Base-by-base conservation (phyloP, 768 basidiomycete genomes). In the Boletus subparvulus region DNA sequence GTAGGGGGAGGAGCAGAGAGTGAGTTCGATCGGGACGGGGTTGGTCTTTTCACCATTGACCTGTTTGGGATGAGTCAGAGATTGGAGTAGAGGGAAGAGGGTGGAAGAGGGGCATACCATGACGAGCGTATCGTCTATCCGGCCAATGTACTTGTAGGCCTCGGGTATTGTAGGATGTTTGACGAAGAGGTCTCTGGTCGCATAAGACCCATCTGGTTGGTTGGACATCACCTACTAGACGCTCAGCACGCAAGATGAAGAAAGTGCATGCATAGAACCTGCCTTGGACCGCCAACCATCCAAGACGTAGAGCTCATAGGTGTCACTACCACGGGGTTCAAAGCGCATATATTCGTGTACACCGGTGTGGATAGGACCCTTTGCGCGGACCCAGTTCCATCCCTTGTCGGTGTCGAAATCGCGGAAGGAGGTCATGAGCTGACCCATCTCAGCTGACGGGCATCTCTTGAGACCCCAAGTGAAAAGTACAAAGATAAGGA, bases 91-190 rank as follows among this genome's bases (percentile, higher is more conserved):
- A 12, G 16, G 5, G 32, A 3, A 9, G 3, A 19, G 10, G 11
- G 14, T 28, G 3, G 4, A 12, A 10, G 6, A 4, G 12, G 36
- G n/a, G 17, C 53, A 21, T 55, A 69, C 69, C 68, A 69, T 69
- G 1, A 80, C 76, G 11, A 85, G 72, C 0, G 80, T 83, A 52
- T 85, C 83, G 59, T 84, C 83, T 44, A 82, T 66, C 26, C 83
- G 69, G 1, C 83, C 82, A n/a, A 80, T 71, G 49, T 78, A 80
- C 61, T 78, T 81, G 72, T 74, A 82, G 32, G 69, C 60, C 60
- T 63, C 66, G 17, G 65, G 73, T 4, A 62, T 78, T 67, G 66
- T 77, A 0, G 77, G 75, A 54, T 85, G 83, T 47, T 74, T 73
- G 19, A 77, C 61, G 62, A 84, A 80, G 14, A 84, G 72, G 61